These are phyloP conservation scores for Hirschioporus abietinus DNA, from an alignment of 768 basidiomycete species.

Conservation along the genomic window DNA sequence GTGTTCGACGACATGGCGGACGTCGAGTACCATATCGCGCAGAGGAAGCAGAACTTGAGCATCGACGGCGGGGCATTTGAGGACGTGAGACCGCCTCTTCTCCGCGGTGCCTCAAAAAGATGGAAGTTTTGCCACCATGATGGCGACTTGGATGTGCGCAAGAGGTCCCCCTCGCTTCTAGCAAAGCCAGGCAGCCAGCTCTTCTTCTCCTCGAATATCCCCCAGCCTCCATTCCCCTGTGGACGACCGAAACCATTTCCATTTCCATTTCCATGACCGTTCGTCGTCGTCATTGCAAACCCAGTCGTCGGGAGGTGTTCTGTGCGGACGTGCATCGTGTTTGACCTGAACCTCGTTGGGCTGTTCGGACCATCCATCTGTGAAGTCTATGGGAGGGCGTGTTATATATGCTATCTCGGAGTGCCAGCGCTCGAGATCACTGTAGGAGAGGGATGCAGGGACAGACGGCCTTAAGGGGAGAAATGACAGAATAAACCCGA, in stretches of 20 bases:
- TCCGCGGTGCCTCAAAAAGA: background rate
- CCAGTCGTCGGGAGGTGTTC: background rate
- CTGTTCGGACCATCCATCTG: background rate
- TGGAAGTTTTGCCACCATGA: background rate
- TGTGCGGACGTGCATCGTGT: background rate
- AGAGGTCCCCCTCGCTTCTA: background rate
- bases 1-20: constrained; percentile 96
- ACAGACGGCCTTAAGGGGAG: background rate
- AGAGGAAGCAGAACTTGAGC: constrained; percentile 68
- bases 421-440: background rate
- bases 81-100: background rate
- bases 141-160: background rate
- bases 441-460: background rate
- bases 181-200: background rate
- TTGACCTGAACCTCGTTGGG: background rate
- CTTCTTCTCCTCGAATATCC: background rate
- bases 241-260: background rate
- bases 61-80: constrained; percentile 19
- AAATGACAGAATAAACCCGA: background rate
- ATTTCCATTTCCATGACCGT: background rate
- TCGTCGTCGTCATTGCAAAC: background rate
- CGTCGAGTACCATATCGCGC: constrained; percentile 87
- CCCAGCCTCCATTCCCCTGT: background rate
- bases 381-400: background rate
- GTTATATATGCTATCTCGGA: background rate